Base-by-base conservation (phyloP, 1,139 yeast species). In the Saccharomyces uvarum region DNA sequence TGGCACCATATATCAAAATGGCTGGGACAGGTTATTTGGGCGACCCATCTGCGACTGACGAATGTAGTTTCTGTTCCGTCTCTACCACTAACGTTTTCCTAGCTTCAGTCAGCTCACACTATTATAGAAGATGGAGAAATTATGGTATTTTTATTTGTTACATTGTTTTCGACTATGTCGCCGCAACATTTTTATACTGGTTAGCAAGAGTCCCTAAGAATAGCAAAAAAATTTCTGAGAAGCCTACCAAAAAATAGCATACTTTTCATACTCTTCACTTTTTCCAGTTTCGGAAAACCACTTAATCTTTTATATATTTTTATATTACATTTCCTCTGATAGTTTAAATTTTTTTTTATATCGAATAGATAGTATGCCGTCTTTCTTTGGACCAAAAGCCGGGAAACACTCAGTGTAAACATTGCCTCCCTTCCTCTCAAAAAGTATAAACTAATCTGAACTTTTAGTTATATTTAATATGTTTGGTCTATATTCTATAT, bases 131-230 rank as follows among this genome's bases (percentile, higher is more conserved):
- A 68, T 84, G 91, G 86, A 79, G 91, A 76, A 80, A 86, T 67
- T 76, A 76, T 59, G 93, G 93, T 67, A 77, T 84, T 54, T 79
- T 80, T 60, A 59, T 68, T 46, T 63, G 64, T 49, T 70, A 54
- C 56, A 69, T 70, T 61, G 70, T 70, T 42, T 74, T 86, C 68
- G 84, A 87, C 67, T 72, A 80, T 51, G 55, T 69, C 46, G 75
- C 74, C 27, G 79, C 86, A 9, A 66, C 84, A 29, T 68, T 78
- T 66, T 72, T 86, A 54, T 88, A 86, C 73, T 88, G 88, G 84
- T 70, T 85, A 51, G 81, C 82, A n/a, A 82, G 96, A 74, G 95
- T 87, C 56, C 95, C 95, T 58, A 73, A 72, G 65, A 48, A 48
- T 3, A 28, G 7, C 27, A 41, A 42, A 13, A 28, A 48, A 14